Evolutionary conservation across 257 asterid genomes (phyloP).

Genomic region (Scutellaria baicalensis): DNA sequence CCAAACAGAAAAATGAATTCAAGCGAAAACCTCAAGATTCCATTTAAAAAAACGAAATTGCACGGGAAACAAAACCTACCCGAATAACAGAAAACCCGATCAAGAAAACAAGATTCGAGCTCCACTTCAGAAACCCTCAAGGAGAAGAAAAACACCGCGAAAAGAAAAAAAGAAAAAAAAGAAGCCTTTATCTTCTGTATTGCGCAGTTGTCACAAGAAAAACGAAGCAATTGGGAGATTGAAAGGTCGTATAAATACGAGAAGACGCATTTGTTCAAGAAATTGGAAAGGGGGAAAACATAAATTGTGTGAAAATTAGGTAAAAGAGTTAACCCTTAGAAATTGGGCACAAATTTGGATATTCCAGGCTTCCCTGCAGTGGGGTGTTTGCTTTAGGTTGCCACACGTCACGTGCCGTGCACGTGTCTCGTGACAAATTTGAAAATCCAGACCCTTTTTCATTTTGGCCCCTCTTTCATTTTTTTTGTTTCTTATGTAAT

Average conservation of each 20-base stretch:
- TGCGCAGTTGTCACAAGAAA: conserved; percentile 9
- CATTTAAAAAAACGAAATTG: background rate
- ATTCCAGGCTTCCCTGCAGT: conserved; percentile 19
- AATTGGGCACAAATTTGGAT: conserved; percentile 25
- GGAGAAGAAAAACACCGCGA: background rate
- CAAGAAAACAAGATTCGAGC: conserved; percentile 12
- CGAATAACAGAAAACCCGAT: conserved; percentile 15
- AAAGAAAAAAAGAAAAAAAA: background rate
- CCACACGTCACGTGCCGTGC: conserved; percentile 28
- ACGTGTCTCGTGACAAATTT: conserved; percentile 15
- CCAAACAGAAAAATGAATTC: background rate
- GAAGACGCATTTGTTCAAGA: conserved; percentile 9
- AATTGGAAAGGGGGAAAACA: conserved; percentile 10
- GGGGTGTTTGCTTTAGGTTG: conserved; percentile 3
- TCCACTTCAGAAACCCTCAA: conserved; percentile 8
- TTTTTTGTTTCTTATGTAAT: background rate
- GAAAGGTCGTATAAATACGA: background rate
- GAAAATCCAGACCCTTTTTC: background rate
- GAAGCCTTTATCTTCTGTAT: background rate
- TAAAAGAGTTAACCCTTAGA: conserved; percentile 15
- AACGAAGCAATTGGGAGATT: background rate
- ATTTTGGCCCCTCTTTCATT: background rate
- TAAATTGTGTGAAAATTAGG: conserved; percentile 28
- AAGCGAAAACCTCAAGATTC: background rate
- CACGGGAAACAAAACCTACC: conserved; percentile 21